phyloP scores from a whole-genome alignment of 2,329 filamentous ascomycete genomes.

The Nemania sp. region DNA sequence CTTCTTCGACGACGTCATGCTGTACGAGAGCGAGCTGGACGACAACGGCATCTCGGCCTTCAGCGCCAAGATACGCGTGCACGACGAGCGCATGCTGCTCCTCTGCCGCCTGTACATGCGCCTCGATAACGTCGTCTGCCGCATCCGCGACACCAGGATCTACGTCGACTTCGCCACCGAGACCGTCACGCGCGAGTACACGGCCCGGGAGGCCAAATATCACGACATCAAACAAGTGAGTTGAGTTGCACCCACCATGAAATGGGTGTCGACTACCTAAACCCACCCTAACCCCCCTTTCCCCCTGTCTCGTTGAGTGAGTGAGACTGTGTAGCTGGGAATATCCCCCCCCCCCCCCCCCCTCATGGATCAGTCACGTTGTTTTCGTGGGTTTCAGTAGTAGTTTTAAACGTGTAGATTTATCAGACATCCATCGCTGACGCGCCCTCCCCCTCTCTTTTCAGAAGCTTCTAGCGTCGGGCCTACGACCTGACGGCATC shows the following conservation, averaged over 20 bases:
- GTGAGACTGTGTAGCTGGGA: too few species aligned
- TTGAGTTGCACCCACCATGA: too few species aligned
- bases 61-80: constrained; percentile 89
- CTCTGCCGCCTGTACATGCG: constrained; percentile 90
- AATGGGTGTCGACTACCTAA: too few species aligned
- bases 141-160: constrained; percentile 86
- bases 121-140: constrained; percentile 84
- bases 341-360: background rate
- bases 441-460: too few species aligned
- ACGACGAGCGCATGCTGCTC: constrained; percentile 84
- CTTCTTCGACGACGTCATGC: constrained; percentile 93
- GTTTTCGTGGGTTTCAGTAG: too few species aligned
- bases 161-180: constrained; percentile 86
- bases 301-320: too few species aligned
- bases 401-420: too few species aligned
- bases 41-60: constrained; percentile 94
- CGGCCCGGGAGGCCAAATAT: constrained; percentile 82
- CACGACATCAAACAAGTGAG: constrained; percentile 73
- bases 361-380: too few species aligned
- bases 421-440: too few species aligned
- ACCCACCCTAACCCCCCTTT: too few species aligned
- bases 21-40: constrained; percentile 97
- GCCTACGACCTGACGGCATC: constrained; percentile 62
- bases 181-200: constrained; percentile 86
- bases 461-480: constrained; percentile 46